Evolutionary conservation across 805 yeast genomes (phyloP).

Genomic region (Saccharomycopsis malanga): DNA sequence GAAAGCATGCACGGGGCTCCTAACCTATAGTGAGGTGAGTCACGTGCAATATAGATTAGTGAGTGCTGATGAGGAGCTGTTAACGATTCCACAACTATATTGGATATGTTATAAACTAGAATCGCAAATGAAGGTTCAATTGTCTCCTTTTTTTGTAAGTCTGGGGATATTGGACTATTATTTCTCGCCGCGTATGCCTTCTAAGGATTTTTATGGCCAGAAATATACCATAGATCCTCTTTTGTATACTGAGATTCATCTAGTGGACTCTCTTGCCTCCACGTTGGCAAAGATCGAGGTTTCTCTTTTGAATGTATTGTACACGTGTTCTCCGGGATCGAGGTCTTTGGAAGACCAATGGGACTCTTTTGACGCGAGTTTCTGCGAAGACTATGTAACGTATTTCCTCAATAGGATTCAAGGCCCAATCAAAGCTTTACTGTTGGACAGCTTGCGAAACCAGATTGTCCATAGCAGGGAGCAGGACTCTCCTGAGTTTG

Average conservation of each 20-base stretch:
- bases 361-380: background rate
- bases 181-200: background rate
- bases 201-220: background rate
- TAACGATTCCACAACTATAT: background rate
- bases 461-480: background rate
- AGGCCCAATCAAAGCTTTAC: background rate
- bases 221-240: background rate
- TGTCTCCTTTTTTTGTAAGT: constrained; percentile 3
- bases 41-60: background rate
- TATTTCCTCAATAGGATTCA: background rate
- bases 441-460: background rate
- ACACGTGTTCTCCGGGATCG: background rate
- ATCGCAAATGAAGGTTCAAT: background rate
- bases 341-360: background rate
- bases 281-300: background rate
- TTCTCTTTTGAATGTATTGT: background rate
- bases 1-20: constrained; percentile 3
- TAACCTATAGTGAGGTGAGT: constrained; percentile 3
- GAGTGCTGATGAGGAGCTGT: background rate
- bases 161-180: constrained; percentile 2
- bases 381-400: background rate
- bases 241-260: background rate
- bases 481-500: background rate
- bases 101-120: constrained; percentile 5
- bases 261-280: background rate